phyloP scores from a whole-genome alignment of 2,329 filamentous ascomycete species.

The Colletotrichum sp. region DNA sequence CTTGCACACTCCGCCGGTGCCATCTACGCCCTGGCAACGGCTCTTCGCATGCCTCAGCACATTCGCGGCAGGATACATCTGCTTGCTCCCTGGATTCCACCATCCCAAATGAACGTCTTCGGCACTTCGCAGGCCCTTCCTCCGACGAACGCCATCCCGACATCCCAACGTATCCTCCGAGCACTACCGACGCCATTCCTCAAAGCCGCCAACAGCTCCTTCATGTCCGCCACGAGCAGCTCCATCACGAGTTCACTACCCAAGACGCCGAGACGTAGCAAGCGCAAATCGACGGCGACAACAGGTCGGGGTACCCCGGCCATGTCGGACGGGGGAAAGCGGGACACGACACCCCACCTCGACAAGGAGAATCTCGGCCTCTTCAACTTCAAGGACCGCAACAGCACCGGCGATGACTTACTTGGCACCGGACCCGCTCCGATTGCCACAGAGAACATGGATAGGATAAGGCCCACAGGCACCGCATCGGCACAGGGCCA shows the following conservation, averaged over 20 bases:
- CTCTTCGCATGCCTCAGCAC: slow-evolving; percentile 93
- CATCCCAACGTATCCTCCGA: slow-evolving; percentile 88
- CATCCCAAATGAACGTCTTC: slow-evolving; percentile 86
- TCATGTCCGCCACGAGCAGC: slow-evolving; percentile 90
- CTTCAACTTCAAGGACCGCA: slow-evolving; percentile 27
- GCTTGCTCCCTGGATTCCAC: slow-evolving; percentile 95
- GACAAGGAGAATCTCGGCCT: slow-evolving; percentile 56
- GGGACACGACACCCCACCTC: slow-evolving; percentile 39
- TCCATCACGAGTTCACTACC: slow-evolving; percentile 82
- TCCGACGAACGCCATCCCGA: slow-evolving; percentile 85
- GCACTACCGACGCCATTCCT: slow-evolving; percentile 89
- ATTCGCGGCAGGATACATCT: slow-evolving; percentile 94
- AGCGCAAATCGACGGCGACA: slow-evolving; percentile 58
- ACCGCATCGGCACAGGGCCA: slow-evolving; percentile 16
- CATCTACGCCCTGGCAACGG: slow-evolving; percentile 96
- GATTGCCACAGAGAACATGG: slow-evolving; percentile 52
- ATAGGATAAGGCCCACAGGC: slow-evolving; percentile 43
- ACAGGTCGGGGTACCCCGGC: slow-evolving; percentile 40
- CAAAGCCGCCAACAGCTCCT: slow-evolving; percentile 93
- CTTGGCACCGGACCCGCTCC: slow-evolving; percentile 23
- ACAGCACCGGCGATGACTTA: slow-evolving; percentile 22
- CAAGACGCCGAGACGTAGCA: slow-evolving; percentile 64
- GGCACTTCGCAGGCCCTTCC: slow-evolving; percentile 75
- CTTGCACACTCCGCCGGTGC: slow-evolving; percentile 95
- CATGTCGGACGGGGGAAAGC: slow-evolving; percentile 24